Base-by-base conservation (phyloP, 768 basidiomycete genomes). In the Boletus subcaerulescens region DNA sequence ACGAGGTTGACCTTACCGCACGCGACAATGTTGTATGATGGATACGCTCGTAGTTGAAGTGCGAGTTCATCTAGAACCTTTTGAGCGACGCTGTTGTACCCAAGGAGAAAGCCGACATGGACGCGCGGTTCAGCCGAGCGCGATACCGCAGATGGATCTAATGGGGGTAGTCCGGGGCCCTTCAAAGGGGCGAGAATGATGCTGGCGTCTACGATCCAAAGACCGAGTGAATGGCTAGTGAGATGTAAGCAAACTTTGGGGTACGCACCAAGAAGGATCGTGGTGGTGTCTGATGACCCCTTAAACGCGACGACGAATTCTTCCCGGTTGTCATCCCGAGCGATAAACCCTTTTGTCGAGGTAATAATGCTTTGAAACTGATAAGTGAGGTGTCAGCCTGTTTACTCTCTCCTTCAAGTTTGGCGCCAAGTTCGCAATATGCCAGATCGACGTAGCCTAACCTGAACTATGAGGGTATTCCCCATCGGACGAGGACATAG, bases 401-500 rank as follows among this genome's bases (percentile, higher is more conserved):
- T 20, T 32, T 17, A 7, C 11, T 36, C 35, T 29, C n/a, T 12
- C 14, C 24, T 47, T 53, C 38, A 24, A 31, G n/a, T 14, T 11
- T 29, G 6, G 48, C 9, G 13, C 11, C 33, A 35, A 35, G 33
- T 35, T 50, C 6, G 26, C 26, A 29, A 9, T 29, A 29, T 29
- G 26, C 26, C 7, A 29, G 9, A 29, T 29, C 26, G 26, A 29
- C 26, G 26, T 9, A 29, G 9, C 12, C 75, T 50, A 35, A 80
- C 80, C 63, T 71, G 60, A n/a, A 56, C 39, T 29, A 82, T 56
- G 38, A 81, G 72, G 8, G 57, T 69, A 36, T 74, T 79, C 3
- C 81, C 80, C 55, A 80, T 63, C n/a, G 81, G 81, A 11, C 68
- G 65, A 5, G 75, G 77, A 52, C 80, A 81, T 8, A 78, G 35